phyloP scores from a whole-genome alignment of 2,329 filamentous ascomycete genomes.

The Aspergillus ruber region DNA sequence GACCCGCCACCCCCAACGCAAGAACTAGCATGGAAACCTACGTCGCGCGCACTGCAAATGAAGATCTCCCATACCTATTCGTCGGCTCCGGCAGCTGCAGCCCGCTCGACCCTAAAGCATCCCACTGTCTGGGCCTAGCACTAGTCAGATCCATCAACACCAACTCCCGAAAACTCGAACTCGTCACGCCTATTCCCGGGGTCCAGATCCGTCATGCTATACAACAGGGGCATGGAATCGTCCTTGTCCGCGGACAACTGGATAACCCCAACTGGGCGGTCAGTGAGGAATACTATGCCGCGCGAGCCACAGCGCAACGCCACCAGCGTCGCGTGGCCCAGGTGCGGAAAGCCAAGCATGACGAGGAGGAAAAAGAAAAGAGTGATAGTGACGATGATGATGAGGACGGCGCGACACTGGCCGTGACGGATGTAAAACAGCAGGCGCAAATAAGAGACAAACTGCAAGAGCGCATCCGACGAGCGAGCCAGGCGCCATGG shows the following conservation, averaged over 20 bases:
- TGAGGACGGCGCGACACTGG: neutral
- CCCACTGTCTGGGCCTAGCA: conserved; percentile 46
- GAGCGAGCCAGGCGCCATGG: conserved; percentile 36
- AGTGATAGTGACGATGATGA: neutral
- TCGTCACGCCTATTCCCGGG: conserved; percentile 44
- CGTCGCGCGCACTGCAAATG: conserved; percentile 36
- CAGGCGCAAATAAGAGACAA: conserved; percentile 16
- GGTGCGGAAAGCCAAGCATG: conserved; percentile 11
- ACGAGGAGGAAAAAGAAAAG: neutral
- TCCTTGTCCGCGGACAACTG: conserved; percentile 43
- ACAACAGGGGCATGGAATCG: conserved; percentile 33
- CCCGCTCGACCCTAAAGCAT: conserved; percentile 43
- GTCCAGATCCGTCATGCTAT: conserved; percentile 23
- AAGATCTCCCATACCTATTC: conserved; percentile 48
- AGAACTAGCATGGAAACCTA: conserved; percentile 8
- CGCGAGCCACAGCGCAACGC: conserved; percentile 30
- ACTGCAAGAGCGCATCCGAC: conserved; percentile 28
- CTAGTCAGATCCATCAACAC: conserved; percentile 39
- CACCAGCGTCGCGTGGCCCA: conserved; percentile 20
- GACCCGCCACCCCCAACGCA: conserved; percentile 1
- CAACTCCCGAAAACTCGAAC: conserved; percentile 34
- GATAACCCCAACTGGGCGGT: conserved; percentile 43
- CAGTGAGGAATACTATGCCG: conserved; percentile 37
- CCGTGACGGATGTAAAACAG: conserved; percentile 5
- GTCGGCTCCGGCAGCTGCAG: conserved; percentile 34